phyloP scores from a whole-genome alignment of 257 asterid genomes.

The Datura wrightii region DNA sequence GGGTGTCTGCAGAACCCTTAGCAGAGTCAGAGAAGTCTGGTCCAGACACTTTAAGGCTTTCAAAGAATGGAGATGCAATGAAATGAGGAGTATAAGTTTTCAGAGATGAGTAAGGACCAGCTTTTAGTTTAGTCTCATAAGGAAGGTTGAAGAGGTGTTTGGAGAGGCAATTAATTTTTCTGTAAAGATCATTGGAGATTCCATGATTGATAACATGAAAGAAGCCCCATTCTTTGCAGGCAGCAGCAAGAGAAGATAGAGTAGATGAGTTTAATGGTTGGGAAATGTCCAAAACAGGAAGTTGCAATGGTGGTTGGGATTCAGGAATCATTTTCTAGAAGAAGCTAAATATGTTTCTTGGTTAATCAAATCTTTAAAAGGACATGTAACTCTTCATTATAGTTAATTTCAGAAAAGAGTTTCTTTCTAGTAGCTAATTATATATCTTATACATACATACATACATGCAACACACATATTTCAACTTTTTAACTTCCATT shows the following conservation, averaged over 20 bases:
- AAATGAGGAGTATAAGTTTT: slow-evolving; percentile 76
- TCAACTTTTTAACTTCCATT: slow-evolving; percentile 28
- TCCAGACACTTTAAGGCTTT: slow-evolving; percentile 69
- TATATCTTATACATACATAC: slow-evolving; percentile 31
- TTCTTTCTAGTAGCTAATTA: slow-evolving; percentile 3
- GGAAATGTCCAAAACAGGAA: slow-evolving; percentile 65
- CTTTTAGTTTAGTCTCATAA: slow-evolving; percentile 51
- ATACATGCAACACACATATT: slow-evolving; percentile 31
- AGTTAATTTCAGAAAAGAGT: background rate
- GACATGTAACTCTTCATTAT: slow-evolving; percentile 19
- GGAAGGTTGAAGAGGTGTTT: slow-evolving; percentile 58
- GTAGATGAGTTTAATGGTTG: slow-evolving; percentile 49
- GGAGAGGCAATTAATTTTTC: slow-evolving; percentile 53
- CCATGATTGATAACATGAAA: slow-evolving; percentile 72
- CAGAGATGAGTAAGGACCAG: slow-evolving; percentile 59
- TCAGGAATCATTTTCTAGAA: slow-evolving; percentile 54
- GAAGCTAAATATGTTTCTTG: slow-evolving; percentile 26
- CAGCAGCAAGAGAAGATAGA: slow-evolving; percentile 54
- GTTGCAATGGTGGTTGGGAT: slow-evolving; percentile 53
- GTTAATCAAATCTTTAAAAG: slow-evolving; percentile 31
- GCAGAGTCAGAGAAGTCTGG: slow-evolving; percentile 62
- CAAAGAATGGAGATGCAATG: slow-evolving; percentile 79
- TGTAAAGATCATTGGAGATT: slow-evolving; percentile 60
- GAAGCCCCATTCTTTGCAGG: slow-evolving; percentile 80
- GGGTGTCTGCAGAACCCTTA: slow-evolving; percentile 48